Conservation (phyloP, 495 filamentous ascomycete species). For the Penicillium waksmanii region DNA sequence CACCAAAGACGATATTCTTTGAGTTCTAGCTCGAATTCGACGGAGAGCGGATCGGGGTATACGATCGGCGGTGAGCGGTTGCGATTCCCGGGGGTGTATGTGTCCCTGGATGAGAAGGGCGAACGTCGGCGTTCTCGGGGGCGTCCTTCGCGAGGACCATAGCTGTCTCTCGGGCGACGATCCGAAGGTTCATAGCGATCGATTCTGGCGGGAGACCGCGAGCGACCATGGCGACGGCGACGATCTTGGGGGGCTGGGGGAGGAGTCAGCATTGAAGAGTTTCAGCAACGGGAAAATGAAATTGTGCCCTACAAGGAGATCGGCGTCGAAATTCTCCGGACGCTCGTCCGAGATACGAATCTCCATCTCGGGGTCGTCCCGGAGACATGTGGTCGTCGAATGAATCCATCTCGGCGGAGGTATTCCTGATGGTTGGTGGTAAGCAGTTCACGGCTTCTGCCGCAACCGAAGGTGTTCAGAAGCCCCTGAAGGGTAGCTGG, state of each 20-base stretch:
- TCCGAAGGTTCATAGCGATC: constrained; percentile 72
- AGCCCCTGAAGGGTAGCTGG: neutral
- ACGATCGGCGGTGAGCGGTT: constrained; percentile 61
- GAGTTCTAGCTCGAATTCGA: constrained; percentile 94
- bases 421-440: neutral
- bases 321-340: constrained; percentile 52
- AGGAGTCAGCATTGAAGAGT: constrained; percentile 11
- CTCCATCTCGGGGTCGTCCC: constrained; percentile 43
- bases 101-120: constrained; percentile 76
- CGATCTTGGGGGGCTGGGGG: constrained; percentile 50
- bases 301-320: constrained; percentile 52
- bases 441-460: constrained; percentile 14
- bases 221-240: constrained; percentile 59
- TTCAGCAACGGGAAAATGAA: neutral
- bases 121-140: constrained; percentile 69
- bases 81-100: constrained; percentile 81
- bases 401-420: constrained; percentile 40
- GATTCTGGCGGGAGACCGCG: constrained; percentile 74
- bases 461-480: neutral
- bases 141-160: constrained; percentile 65
- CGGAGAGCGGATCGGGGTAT: constrained; percentile 78
- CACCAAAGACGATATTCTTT: constrained; percentile 98
- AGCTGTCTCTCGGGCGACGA: constrained; percentile 56
- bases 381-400: constrained; percentile 48
- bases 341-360: constrained; percentile 36